A percentile compares a stretch with the other conserved stretches of the same genome.
Evolutionary conservation across 371 early-diverging fungal genomes (phyloP).

Genomic region (Mortierella sp.): DNA sequence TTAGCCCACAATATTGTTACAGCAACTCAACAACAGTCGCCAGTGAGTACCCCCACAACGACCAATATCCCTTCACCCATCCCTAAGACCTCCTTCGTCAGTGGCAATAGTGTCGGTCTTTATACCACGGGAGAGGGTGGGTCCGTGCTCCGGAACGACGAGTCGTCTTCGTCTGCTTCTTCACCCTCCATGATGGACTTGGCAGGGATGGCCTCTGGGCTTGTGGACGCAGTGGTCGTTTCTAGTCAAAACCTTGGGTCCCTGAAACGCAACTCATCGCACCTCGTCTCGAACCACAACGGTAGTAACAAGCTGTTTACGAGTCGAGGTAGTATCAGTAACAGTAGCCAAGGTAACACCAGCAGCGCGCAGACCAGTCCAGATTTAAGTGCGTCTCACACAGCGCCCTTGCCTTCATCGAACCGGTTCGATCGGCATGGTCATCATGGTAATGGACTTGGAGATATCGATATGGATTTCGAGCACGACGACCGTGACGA

Average conservation of each 20-base stretch:
- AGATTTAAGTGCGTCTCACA: neutral
- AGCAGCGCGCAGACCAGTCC: slow-evolving; percentile 20
- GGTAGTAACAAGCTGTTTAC: neutral
- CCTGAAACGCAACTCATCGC: neutral
- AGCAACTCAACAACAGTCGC: neutral
- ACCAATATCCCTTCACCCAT: slow-evolving; percentile 6
- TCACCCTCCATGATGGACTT: neutral
- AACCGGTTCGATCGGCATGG: neutral
- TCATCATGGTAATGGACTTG: neutral
- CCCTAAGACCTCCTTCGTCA: slow-evolving; percentile 11
- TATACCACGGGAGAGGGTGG: neutral
- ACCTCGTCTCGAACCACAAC: neutral
- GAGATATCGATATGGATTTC: neutral
- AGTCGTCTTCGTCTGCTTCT: neutral
- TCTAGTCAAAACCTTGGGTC: neutral
- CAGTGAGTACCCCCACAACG: neutral
- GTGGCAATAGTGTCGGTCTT: neutral
- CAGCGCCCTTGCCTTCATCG: neutral
- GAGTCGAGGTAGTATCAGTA: slow-evolving; percentile 1
- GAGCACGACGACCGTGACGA: neutral
- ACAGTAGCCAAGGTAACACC: neutral
- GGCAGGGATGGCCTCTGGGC: neutral
- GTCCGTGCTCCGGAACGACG: neutral
- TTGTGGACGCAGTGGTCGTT: neutral
- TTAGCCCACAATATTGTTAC: too few relatives aligned